Base-by-base conservation (phyloP, 75 land plant species). In the Gnetum montanum region DNA sequence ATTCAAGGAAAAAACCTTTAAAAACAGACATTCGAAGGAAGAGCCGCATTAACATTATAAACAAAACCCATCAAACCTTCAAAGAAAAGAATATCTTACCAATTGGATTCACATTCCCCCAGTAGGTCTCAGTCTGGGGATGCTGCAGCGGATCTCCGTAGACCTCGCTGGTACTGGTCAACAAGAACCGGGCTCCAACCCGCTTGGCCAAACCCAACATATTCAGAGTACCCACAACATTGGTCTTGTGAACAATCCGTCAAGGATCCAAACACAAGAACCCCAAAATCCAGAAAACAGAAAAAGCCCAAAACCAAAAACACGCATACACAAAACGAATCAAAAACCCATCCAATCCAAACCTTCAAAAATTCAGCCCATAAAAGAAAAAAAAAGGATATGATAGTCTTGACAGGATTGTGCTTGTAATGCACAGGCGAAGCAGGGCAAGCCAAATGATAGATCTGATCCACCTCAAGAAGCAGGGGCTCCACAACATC, bases 351-450 rank as follows among this genome's bases (percentile, higher is more conserved):
- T 12, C 34, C 34, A 6, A 13, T 8, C 27, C 8, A 40, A 10
- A 40, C 12, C 12, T 10, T 10, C 7, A 55, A 55, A 28, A 55
- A 55, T 8, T 6, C 27, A 55, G 41, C 27, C n/a, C 57, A 55
- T 8, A 30, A 6, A 22, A 13, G 29, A 43, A 4, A 2, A 5
- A 31, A 49, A 59, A 81, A 88, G 95, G 97, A 91, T 91, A 91
- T 91, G 75, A 92, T 92, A 1, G 97, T 92, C 71, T 92, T 92
- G 71, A 92, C 95, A 27, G 95, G 97, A 62, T 92, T 92, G 74
- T 70, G 71, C 72, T 92, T 92, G 79, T 92, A 92, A 58, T 92
- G 97, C n/a, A 92, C 95, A 1, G 97, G 97, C 19, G 97, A 92
- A 15, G 97, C 97, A 5, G 97, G 97, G 72, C 97, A 92, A 1